Base-by-base conservation (phyloP, 2,329 filamentous ascomycete species). In the Pestalotiopsis sp. region DNA sequence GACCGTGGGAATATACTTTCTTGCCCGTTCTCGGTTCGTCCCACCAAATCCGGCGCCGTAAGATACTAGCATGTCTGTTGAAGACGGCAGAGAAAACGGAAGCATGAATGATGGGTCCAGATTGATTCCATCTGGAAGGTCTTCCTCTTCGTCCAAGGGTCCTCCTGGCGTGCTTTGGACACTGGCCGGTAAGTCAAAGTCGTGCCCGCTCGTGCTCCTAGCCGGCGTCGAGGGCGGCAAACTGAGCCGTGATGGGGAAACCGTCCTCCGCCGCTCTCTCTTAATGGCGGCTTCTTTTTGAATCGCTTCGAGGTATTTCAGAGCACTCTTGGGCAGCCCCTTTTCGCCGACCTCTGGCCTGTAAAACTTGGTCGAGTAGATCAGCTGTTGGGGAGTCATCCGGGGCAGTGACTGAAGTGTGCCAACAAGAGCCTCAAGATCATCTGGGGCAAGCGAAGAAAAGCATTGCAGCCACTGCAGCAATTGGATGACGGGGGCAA, bases 401-500 rank as follows among this genome's bases (percentile, higher is more conserved):
- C 91, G 87, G 72, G 94, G 94, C 56, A 99, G 86, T 79, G 98
- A 96, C 76, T 97, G 92, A 25, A 98, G 83, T 0, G 96, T 99
- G 17, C 90, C 93, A 38, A 97, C 90, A 17, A 99, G 86, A 2
- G 94, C 93, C 76, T 97, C 94, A 49, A 96, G 84, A 76, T 98
- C 95, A 76, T 98, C 94, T 12, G 84, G 82, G 4, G 91, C 94
- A 4, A 98, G 87, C 0, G 94, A 97, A 1, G 96, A 98, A 80
- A 98, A 98, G 80, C 95, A 98, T 79, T 99, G 96, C 45, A 99
- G 85, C 96, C 96, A 99, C 80, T 99, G 96, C 5, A 99, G 85
- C 2, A 99, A 86, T 79, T 99, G 96, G 67, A 98, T 95, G 23
- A 97, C 89, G 4, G 96, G 96, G 7, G 93, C 92, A 23, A 99